Evolutionary conservation across 2,329 filamentous ascomycete species (phyloP), one percentile per base, ranked within the genome.

Genomic region (Aureobasidium sp.): DNA sequence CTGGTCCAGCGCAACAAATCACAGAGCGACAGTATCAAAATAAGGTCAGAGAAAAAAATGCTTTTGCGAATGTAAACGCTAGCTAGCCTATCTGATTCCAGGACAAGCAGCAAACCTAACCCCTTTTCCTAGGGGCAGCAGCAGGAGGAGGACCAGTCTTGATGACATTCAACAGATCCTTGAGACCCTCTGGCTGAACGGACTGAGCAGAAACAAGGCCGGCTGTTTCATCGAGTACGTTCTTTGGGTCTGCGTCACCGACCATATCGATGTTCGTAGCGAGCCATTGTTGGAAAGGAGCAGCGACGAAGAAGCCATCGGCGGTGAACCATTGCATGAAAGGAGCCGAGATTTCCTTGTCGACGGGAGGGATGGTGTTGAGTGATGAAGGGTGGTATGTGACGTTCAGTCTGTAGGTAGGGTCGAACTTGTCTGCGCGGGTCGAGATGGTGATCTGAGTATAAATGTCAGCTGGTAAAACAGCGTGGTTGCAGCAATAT

Each of bases 241-340:
- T 80, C 62, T 76, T 76, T 30, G 86, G 82, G 68, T 93, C 89
- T 36, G 81, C 80, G 67, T 79, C 80, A 55, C 86, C 89, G 64
- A 93, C 81, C 36, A 82, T 71, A 1, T 86, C 83, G 3, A 93
- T 79, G 44, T 82, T 80, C n/a, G 81, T 81, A 11, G 88, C 89
- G 52, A 94, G 78, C 77, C 90, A 85, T 71, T 86, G 83, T 80
- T 94, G 90, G 75, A 94, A 92, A 6, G 90, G 89, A 66, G 83
- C 78, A 9, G 84, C 82, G 49, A 91, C 82, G 72, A 94, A 91
- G 72, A 81, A 83, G 54, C 90, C 90, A 73, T 95, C 88, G 68
- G 75, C 68, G 2, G 78, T 79, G 67, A 93, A 94, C 88, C 89
- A 94, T 59, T 83, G 79, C 37, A 83, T 83, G 72, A 94, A 93